Evolutionary conservation across 83 land plant species (phyloP), one percentile per base, ranked within the genome.

Genomic region (Larix sibirica): DNA sequence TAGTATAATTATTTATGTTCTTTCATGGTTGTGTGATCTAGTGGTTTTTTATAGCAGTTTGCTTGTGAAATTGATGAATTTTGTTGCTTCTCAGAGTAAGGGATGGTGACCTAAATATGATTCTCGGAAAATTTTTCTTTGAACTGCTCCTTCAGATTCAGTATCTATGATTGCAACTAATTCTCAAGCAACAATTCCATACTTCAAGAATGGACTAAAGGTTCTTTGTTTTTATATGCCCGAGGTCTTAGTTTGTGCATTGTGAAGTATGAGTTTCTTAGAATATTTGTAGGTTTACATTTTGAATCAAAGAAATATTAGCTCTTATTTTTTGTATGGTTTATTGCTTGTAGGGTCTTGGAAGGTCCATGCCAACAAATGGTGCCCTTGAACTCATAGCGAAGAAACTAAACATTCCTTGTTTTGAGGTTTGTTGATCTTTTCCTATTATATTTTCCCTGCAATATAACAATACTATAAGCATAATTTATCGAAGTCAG

Each of bases 91-190:
- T 70, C 50, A 40, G 75, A 23, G 56, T 89, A 95, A 96, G 97
- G 12, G 99, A 97, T 89, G 99, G 98, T 80, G 99, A 97, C 80
- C 89, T 98, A 82, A 97, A 97, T 85, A 97, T 97, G 99, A 89
- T 97, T 77, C 86, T 97, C 64, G 98, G 99, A 21, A 89, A 83
- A 79, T 28, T 84, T 17, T 97, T 97, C 83, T 97, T 97, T 80
- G 91, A 28, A 28, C 95, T 54, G 95, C 98, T 75, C 99, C 99
- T 18, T 97, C 99, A 80, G 96, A 97, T 77, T 97, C 99, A 47
- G 99, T 97, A 17, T 98, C 99, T 60, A 89, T 97, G 80, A 95
- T 95, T 89, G 99, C 99, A 31, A 96, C 98, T 14, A 95, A 94
- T 90, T 96, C 98, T 42, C 90, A 92, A 68, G 92, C 84, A 56